phyloP scores from a whole-genome alignment of 192 early-diverging fungal species.

The Gonapodya prolifera region DNA sequence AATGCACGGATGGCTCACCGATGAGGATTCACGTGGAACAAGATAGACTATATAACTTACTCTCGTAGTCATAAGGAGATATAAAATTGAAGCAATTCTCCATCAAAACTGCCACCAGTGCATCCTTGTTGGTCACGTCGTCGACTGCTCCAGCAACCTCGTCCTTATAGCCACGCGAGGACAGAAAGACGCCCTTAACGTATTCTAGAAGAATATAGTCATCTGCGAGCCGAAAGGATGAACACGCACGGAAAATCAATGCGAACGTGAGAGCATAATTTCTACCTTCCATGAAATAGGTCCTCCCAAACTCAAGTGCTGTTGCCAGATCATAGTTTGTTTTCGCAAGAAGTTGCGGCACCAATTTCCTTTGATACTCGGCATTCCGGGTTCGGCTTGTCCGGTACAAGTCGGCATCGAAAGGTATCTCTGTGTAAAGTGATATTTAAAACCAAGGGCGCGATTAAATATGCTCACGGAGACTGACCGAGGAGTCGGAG shows the following conservation, averaged over 20 bases:
- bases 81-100: slow-evolving; percentile 29
- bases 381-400: slow-evolving; percentile 18
- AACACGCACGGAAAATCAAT: slow-evolving; percentile 4
- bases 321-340: slow-evolving; percentile 46
- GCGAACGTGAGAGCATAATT: not conserved
- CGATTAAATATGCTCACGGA: slow-evolving; percentile 1
- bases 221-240: slow-evolving; percentile 8
- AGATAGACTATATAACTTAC: slow-evolving; percentile 19
- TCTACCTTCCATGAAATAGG: slow-evolving; percentile 39
- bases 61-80: slow-evolving; percentile 54
- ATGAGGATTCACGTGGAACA: slow-evolving; percentile 2
- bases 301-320: slow-evolving; percentile 47
- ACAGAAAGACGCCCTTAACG: slow-evolving; percentile 23
- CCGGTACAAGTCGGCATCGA: slow-evolving; percentile 38
- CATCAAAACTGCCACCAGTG: slow-evolving; percentile 28
- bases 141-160: slow-evolving; percentile 27
- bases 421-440: slow-evolving; percentile 26
- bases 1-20: not conserved
- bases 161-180: slow-evolving; percentile 22
- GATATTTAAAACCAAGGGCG: slow-evolving; percentile 1
- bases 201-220: slow-evolving; percentile 37
- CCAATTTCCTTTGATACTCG: slow-evolving; percentile 35
- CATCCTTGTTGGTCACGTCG: slow-evolving; percentile 42
- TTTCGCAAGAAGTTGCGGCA: slow-evolving; percentile 41
- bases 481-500: slow-evolving; percentile 33